A percentile compares a stretch with the other conserved stretches of the same genome.
Conservation (phyloP, 805 yeast genomes). For the Blastobotrys muscicola region DNA sequence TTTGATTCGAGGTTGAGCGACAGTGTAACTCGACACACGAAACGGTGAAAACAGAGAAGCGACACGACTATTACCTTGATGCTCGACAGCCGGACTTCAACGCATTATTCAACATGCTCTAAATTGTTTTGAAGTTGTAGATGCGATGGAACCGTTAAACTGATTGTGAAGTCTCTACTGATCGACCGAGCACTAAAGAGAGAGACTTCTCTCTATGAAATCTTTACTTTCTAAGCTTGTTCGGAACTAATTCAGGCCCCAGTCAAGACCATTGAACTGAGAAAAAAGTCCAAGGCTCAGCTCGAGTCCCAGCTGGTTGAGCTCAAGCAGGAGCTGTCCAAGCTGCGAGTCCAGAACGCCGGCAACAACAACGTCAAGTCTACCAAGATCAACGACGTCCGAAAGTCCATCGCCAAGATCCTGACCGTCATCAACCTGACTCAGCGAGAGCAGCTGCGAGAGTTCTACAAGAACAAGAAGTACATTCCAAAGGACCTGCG, state of each 20-base stretch:
- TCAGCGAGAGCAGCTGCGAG: constrained; percentile 93
- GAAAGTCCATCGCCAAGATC: constrained; percentile 98
- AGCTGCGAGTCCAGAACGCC: constrained; percentile 91
- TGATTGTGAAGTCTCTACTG: too few relatives aligned
- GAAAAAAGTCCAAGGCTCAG: constrained; percentile 95
- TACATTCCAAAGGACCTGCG: constrained; percentile 97
- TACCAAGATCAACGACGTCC: constrained; percentile 93
- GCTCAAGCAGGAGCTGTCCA: constrained; percentile 92
- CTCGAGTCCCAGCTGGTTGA: constrained; percentile 90
- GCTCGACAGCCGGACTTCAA: too few relatives aligned
- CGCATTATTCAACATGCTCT: too few relatives aligned
- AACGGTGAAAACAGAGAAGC: too few relatives aligned
- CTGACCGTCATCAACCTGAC: constrained; percentile 93
- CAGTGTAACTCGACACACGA: too few relatives aligned
- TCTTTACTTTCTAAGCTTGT: background rate
- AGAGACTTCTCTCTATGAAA: background rate
- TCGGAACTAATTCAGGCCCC: constrained; percentile 9
- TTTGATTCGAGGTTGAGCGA: too few relatives aligned
- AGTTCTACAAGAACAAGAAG: constrained; percentile 77
- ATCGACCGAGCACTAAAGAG: too few relatives aligned
- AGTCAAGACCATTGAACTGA: constrained; percentile 88
- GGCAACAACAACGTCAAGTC: constrained; percentile 60
- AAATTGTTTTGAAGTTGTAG: too few relatives aligned
- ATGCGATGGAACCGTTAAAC: too few relatives aligned
- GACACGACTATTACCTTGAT: too few relatives aligned